A percentile compares a stretch with the other conserved stretches of the same genome.
These are phyloP conservation scores for Tanacetum coccineum DNA, from an alignment of 129 eudicot species.

Conservation along the genomic window DNA sequence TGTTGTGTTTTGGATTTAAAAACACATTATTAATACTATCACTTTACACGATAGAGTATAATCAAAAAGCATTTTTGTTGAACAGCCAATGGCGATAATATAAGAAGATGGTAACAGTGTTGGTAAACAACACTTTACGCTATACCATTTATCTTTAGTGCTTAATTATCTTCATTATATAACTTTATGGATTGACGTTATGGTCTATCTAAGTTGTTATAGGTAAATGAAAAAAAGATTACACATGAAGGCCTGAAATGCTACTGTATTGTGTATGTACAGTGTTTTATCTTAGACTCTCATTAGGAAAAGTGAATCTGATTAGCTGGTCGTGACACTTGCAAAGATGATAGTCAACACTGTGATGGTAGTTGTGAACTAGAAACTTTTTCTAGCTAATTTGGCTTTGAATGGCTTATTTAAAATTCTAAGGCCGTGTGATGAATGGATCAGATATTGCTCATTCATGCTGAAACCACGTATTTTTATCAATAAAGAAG, in stretches of 20 bases:
- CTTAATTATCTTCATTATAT: too few species aligned
- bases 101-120: too few species aligned
- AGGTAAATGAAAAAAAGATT: not conserved
- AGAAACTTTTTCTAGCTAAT: not conserved
- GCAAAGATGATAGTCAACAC: constrained; percentile 6
- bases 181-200: too few species aligned
- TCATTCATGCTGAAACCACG: constrained; percentile 13
- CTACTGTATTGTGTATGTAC: not conserved
- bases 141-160: too few species aligned
- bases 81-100: too few species aligned
- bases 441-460: not conserved
- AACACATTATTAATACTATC: too few species aligned
- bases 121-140: too few species aligned
- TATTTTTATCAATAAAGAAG: constrained; percentile 2
- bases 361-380: not conserved
- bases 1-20: too few species aligned
- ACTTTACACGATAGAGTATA: too few species aligned
- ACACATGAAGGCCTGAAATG: not conserved
- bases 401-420: constrained; percentile 4
- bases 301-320: not conserved
- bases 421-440: constrained; percentile 4
- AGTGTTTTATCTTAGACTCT: constrained; percentile 1
- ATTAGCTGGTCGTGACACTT: not conserved
- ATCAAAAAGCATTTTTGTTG: too few species aligned
- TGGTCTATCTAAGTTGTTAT: too few species aligned